Evolutionary conservation across 1,284 basidiomycete genomes (phyloP), one percentile per base, ranked within the genome.

Genomic region (Trichosporon sp.): DNA sequence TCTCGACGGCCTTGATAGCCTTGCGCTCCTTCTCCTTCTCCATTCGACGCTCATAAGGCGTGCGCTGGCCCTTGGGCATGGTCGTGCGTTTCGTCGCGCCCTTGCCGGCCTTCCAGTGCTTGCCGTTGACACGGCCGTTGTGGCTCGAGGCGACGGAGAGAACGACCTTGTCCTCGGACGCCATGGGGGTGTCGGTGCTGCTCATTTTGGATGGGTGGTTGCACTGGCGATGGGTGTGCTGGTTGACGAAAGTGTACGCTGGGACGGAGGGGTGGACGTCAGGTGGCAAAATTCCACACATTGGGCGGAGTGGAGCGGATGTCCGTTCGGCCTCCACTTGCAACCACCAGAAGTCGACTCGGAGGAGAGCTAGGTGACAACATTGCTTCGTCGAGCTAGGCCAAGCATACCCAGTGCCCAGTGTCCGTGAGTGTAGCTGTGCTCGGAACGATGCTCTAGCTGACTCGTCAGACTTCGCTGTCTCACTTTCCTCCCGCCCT

Each of bases 31-130:
- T 77, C 37, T 84, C 78, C 71, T 76, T 73, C 75, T 83, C 83
- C 73, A 72, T 77, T 19, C 84, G 75, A 63, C 77, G 77, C 64
- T 79, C 81, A 68, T 80, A 85, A 0, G 81, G 72, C 32, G 78
- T 76, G 73, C 81, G 80, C 71, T 83, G 74, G 11, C 78, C 71
- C 35, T 75, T 66, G 48, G 77, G 76, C 68, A 84, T 77, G 67
- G 80, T 78, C 16, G 74, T 77, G 61, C 83, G 75, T 54, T 79
- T 74, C 35, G 79, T 77, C 1, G 81, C 80, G 19, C 77, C 75
- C 74, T 83, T 83, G 2, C 75, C 75, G n/a, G 73, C 69, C 75
- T 84, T 84, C 74, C 82, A 82, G 4, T 79, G 78, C 70, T 84
- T 84, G 26, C 83, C 83, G 31, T 78, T 71, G 7, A 78, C 78